A percentile compares a stretch with the other conserved stretches of the same genome.
These are phyloP conservation scores for Colletotrichum spinosum DNA, from an alignment of 2,329 filamentous ascomycete species.

Conservation along the genomic window DNA sequence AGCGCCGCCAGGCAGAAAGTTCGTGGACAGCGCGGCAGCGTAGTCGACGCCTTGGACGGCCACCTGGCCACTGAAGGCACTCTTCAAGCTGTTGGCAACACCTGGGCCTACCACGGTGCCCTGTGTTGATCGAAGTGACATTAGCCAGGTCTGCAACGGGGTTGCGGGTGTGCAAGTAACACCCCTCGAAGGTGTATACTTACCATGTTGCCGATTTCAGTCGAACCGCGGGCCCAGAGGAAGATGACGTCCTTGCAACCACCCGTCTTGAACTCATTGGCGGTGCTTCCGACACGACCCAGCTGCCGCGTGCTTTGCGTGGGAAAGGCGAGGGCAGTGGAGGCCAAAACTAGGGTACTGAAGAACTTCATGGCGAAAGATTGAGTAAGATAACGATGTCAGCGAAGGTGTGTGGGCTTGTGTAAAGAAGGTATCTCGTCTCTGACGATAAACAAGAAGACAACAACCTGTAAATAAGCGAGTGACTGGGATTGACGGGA, in stretches of 20 bases:
- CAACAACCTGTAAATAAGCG: slow-evolving; percentile 7
- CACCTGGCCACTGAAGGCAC: slow-evolving; percentile 37
- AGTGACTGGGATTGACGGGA: slow-evolving; percentile 2
- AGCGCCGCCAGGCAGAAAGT: slow-evolving; percentile 46
- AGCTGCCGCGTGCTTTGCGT: slow-evolving; percentile 22
- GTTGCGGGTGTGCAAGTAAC: background rate
- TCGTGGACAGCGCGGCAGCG: slow-evolving; percentile 45
- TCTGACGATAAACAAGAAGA: slow-evolving; percentile 4
- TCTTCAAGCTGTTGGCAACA: slow-evolving; percentile 35
- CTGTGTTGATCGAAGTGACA: slow-evolving; percentile 5
- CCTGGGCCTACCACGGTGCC: slow-evolving; percentile 36
- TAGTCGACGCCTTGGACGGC: slow-evolving; percentile 48
- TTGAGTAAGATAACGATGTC: background rate
- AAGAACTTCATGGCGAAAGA: slow-evolving; percentile 32
- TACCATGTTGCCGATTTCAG: slow-evolving; percentile 41
- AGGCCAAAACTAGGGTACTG: slow-evolving; percentile 26
- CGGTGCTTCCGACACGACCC: slow-evolving; percentile 24
- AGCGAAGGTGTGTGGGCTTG: background rate
- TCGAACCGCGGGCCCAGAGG: slow-evolving; percentile 40
- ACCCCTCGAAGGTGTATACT: background rate
- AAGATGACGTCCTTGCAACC: slow-evolving; percentile 41
- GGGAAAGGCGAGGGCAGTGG: slow-evolving; percentile 32
- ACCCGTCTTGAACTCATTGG: slow-evolving; percentile 39
- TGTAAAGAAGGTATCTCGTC: slow-evolving; percentile 21
- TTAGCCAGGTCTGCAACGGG: background rate